Evolutionary conservation across 2,329 filamentous ascomycete species (phyloP).

Genomic region (Conoideocrella luteorostrata): DNA sequence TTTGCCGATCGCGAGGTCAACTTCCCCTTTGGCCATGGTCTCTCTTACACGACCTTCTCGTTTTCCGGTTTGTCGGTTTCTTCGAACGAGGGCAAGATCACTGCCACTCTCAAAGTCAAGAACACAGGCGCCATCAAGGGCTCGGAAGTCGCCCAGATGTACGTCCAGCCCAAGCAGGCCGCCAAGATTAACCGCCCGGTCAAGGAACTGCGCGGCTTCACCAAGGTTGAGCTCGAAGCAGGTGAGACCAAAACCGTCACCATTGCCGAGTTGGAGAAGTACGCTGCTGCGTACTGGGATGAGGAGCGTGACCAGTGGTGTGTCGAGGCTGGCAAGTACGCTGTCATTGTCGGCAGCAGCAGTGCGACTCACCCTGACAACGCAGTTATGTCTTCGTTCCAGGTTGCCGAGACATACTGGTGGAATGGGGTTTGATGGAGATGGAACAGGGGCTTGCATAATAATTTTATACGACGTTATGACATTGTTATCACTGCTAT

Average conservation of each 20-base stretch:
- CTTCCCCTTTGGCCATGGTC: constrained; percentile 74
- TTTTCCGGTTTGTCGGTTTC: constrained; percentile 43
- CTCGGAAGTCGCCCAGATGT: constrained; percentile 52
- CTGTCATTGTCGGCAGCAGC: constrained; percentile 53
- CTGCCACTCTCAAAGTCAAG: constrained; percentile 45
- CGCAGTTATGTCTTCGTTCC: constrained; percentile 46
- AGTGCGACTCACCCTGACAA: constrained; percentile 41
- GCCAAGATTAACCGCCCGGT: constrained; percentile 48
- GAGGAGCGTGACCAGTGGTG: constrained; percentile 61
- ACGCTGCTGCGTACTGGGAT: constrained; percentile 64
- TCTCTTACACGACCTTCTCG: constrained; percentile 68
- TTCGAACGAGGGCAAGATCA: constrained; percentile 34
- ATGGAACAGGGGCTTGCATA: no score
- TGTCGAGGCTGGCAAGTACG: constrained; percentile 59
- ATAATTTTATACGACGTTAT: no score
- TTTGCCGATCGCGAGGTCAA: constrained; percentile 56
- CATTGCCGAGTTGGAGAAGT: constrained; percentile 55
- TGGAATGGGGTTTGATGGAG: constrained; percentile 35
- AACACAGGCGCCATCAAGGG: constrained; percentile 54
- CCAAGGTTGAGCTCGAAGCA: constrained; percentile 55
- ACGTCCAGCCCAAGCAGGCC: constrained; percentile 45
- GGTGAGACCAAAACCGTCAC: constrained; percentile 52
- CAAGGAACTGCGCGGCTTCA: constrained; percentile 60
- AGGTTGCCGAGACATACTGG: constrained; percentile 55
- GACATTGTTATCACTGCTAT: no score